These are phyloP conservation scores for Fusarium sp. DNA, from an alignment of 2,329 filamentous ascomycete genomes.

Conservation along the genomic window DNA sequence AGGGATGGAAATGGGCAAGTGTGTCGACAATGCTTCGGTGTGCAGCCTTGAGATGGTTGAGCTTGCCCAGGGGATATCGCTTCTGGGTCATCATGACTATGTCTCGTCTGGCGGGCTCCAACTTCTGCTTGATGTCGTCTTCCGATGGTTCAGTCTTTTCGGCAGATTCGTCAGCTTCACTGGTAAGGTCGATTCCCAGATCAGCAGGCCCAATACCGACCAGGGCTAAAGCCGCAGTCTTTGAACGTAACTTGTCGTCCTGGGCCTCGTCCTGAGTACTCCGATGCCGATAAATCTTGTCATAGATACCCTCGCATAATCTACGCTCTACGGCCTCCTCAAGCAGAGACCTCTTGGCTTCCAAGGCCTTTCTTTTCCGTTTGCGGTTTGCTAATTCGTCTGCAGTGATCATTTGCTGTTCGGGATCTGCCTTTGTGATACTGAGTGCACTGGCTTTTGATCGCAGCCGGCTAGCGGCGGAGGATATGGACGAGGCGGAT, in stretches of 20 bases:
- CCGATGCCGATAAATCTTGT: slow-evolving; percentile 88
- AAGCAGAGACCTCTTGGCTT: slow-evolving; percentile 78
- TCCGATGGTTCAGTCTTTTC: slow-evolving; percentile 68
- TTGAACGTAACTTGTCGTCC: slow-evolving; percentile 93
- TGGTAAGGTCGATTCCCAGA: slow-evolving; percentile 79
- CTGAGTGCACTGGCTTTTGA: slow-evolving; percentile 66
- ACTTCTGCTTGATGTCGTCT: slow-evolving; percentile 76
- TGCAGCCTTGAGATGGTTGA: slow-evolving; percentile 86
- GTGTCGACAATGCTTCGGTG: slow-evolving; percentile 97
- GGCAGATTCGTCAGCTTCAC: slow-evolving; percentile 64
- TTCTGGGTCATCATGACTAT: slow-evolving; percentile 86
- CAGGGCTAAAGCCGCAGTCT: slow-evolving; percentile 88
- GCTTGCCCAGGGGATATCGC: slow-evolving; percentile 88
- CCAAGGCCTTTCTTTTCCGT: slow-evolving; percentile 79
- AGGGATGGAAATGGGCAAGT: slow-evolving; percentile 71
- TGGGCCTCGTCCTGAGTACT: slow-evolving; percentile 93
- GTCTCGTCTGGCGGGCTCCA: slow-evolving; percentile 75
- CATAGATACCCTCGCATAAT: slow-evolving; percentile 86
- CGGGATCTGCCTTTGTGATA: slow-evolving; percentile 58
- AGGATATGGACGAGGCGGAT: slow-evolving; percentile 65
- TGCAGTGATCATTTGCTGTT: slow-evolving; percentile 90
- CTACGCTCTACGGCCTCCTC: slow-evolving; percentile 93
- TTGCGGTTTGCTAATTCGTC: slow-evolving; percentile 85
- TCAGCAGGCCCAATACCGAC: slow-evolving; percentile 91
- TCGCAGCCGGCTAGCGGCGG: slow-evolving; percentile 66